A percentile compares a stretch with the other conserved stretches of the same genome.
Conservation (phyloP, 129 eudicot species). For the Helianthus annuus region HanXRQr2.0-SUNRISE NC_035444.2:26448805-26449304, state of each 20-base stretch:
- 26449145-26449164: constrained; percentile 35
- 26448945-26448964: constrained; percentile 18
- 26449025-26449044: constrained; percentile 53
- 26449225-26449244: constrained; percentile 44
- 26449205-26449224: constrained; percentile 16
- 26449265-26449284: constrained; percentile 14
- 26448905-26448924: constrained; percentile 34
- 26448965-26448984: constrained; percentile 39
- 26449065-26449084: constrained; percentile 30
- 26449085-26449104: neutral
- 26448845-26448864: constrained; percentile 42
- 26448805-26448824: constrained; percentile 31
- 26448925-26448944: constrained; percentile 37
- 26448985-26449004: constrained; percentile 10
- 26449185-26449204: constrained; percentile 12
- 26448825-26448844: constrained; percentile 28
- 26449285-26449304: constrained; percentile 39
- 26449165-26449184: neutral
- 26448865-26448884: constrained; percentile 51
- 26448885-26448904: constrained; percentile 39
- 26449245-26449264: constrained; percentile 12
- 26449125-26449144: constrained; percentile 41
- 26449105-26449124: neutral
- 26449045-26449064: constrained; percentile 52
- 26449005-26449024: constrained; percentile 16